Conservation (phyloP, 345 rosid genomes). For the Moricandia moricandioides region DNA sequence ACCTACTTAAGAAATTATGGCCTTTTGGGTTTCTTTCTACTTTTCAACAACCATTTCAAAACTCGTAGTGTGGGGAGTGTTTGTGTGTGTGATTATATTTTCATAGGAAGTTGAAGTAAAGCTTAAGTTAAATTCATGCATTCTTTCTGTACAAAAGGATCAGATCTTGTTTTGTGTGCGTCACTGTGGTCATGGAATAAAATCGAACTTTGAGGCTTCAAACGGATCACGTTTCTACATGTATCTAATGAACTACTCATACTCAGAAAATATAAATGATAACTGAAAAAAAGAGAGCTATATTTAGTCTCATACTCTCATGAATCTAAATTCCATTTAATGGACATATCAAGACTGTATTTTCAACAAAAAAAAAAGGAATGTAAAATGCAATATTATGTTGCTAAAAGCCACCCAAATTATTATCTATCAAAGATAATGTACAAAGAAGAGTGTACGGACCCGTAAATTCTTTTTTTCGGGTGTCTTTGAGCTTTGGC, state of each 20-base stretch:
- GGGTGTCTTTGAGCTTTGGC: conserved; percentile 13
- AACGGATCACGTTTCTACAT: neutral
- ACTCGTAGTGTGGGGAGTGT: conserved; percentile 2
- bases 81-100: conserved; percentile 12
- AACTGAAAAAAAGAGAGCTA: neutral
- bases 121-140: conserved; percentile 30
- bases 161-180: conserved; percentile 24
- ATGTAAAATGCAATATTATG: conserved; percentile 8
- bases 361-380: neutral
- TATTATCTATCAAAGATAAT: conserved; percentile 31
- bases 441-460: conserved; percentile 27
- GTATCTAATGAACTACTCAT: conserved; percentile 5
- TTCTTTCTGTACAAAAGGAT: conserved; percentile 32
- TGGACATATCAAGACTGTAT: conserved; percentile 24
- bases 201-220: conserved; percentile 25
- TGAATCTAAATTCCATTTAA: conserved; percentile 15
- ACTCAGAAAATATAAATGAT: neutral
- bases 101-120: conserved; percentile 11
- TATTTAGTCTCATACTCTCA: conserved; percentile 13
- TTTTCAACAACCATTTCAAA: conserved; percentile 16
- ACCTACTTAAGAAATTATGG: conserved; percentile 20
- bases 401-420: conserved; percentile 21
- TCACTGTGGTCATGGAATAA: conserved; percentile 30
- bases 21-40: conserved; percentile 1
- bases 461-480: conserved; percentile 15